Percentiles rank a stretch among this genome's conserved stretches.
Conservation (phyloP, 2,329 filamentous ascomycete species). For the Alternaria sp. region DNA sequence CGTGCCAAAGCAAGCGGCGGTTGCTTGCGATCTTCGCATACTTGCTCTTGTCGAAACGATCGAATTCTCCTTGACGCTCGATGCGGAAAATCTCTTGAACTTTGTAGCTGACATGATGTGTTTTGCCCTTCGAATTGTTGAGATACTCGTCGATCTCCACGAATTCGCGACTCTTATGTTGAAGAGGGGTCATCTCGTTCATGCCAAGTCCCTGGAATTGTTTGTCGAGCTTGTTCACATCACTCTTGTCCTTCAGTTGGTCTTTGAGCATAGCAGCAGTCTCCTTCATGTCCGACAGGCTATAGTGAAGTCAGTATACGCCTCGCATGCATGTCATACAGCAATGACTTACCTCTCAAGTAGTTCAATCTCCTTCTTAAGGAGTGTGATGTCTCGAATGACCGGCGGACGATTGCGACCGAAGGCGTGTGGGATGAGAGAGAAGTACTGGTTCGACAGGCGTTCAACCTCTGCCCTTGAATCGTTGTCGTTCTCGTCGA, state of each 20-base stretch:
- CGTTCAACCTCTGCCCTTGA: conserved; percentile 60
- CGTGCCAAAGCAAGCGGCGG: conserved; percentile 84
- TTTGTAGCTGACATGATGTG: conserved; percentile 66
- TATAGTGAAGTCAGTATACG: background rate
- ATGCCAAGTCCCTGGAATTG: conserved; percentile 75
- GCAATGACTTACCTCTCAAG: conserved; percentile 62
- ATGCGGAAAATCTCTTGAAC: conserved; percentile 83
- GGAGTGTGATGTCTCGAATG: conserved; percentile 61
- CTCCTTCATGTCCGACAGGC: conserved; percentile 84
- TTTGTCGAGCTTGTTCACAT: conserved; percentile 70
- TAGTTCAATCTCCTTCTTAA: conserved; percentile 80
- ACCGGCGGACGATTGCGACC: conserved; percentile 75
- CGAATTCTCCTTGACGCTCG: conserved; percentile 73
- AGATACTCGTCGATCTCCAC: conserved; percentile 70
- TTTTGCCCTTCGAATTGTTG: conserved; percentile 67
- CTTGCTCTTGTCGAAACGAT: conserved; percentile 67
- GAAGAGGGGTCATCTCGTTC: conserved; percentile 76
- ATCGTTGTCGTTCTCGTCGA: conserved; percentile 62
- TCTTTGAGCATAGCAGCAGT: conserved; percentile 77
- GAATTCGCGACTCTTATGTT: conserved; percentile 67
- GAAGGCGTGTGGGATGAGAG: conserved; percentile 81
- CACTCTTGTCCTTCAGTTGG: conserved; percentile 55
- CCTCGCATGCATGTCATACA: background rate
- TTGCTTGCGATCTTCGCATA: conserved; percentile 65
- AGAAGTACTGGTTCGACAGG: conserved; percentile 80